phyloP scores from a whole-genome alignment of 371 early-diverging fungal species.

The Mortierella sp. region DNA sequence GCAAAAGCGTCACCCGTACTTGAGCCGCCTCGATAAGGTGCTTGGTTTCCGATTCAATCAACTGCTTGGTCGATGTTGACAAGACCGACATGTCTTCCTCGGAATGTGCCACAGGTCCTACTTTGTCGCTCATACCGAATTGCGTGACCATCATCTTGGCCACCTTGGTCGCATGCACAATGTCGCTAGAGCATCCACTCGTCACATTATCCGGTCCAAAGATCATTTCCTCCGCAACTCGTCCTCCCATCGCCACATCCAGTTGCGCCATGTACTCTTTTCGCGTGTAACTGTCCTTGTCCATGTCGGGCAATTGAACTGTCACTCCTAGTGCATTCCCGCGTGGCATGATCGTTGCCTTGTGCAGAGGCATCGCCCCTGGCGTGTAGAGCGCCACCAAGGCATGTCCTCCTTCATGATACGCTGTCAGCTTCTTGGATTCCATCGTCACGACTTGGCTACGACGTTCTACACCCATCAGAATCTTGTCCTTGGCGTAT shows the following conservation, averaged over 20 bases:
- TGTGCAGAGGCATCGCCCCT: conserved; percentile 97
- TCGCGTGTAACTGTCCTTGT: conserved; percentile 86
- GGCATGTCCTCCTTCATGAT: conserved; percentile 98
- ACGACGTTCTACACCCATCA: conserved; percentile 97
- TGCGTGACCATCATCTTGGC: conserved; percentile 93
- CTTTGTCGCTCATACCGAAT: conserved; percentile 95
- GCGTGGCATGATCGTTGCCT: conserved; percentile 98
- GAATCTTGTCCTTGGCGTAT: conserved; percentile 96
- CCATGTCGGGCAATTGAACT: conserved; percentile 95
- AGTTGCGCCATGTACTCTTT: conserved; percentile 89
- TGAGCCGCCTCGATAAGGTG: conserved; percentile 73
- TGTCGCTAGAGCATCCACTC: conserved; percentile 92
- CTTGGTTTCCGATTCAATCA: conserved; percentile 90
- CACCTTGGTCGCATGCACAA: conserved; percentile 90
- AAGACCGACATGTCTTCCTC: conserved; percentile 80
- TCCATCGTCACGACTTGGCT: conserved; percentile 92
- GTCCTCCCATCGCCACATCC: conserved; percentile 98
- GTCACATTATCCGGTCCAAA: conserved; percentile 95
- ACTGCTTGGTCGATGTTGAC: conserved; percentile 76
- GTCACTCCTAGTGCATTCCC: conserved; percentile 93
- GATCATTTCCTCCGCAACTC: conserved; percentile 95
- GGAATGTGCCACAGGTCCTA: conserved; percentile 58
- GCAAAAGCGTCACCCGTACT: conserved; percentile 73
- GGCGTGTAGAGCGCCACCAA: conserved; percentile 95
- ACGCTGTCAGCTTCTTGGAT: conserved; percentile 90